These are phyloP conservation scores for Hypoxylon sp. DNA, from an alignment of 2,329 filamentous ascomycete genomes.

Conservation along the genomic window DNA sequence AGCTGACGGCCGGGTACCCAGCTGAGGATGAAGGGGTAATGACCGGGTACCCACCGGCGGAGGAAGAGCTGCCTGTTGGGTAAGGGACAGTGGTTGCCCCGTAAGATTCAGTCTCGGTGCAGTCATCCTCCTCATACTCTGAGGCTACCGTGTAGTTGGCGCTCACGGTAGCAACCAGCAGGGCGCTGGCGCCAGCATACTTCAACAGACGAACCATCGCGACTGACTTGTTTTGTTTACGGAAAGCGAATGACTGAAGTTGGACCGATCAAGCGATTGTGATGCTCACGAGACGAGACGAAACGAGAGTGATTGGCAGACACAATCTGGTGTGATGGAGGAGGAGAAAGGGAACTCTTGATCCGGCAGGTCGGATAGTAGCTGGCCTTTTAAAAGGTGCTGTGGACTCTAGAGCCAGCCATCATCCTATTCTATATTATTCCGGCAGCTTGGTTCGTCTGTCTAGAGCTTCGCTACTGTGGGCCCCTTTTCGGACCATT, in stretches of 20 bases:
- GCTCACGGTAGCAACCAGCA: slow-evolving; percentile 51
- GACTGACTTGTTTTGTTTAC: slow-evolving; percentile 34
- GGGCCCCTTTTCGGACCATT: slow-evolving; percentile 24
- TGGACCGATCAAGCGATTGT: slow-evolving; percentile 44
- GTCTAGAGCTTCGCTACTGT: slow-evolving; percentile 28
- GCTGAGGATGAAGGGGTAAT: slow-evolving; percentile 24
- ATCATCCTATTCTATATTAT: slow-evolving; percentile 27
- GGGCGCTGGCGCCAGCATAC: slow-evolving; percentile 53
- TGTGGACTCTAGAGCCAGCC: slow-evolving; percentile 23
- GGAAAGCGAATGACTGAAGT: slow-evolving; percentile 55
- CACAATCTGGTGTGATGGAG: slow-evolving; percentile 36
- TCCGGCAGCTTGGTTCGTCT: slow-evolving; percentile 39
- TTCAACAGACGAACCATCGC: slow-evolving; percentile 54
- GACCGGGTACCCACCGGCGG: slow-evolving; percentile 29
- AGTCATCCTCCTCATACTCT: slow-evolving; percentile 43
- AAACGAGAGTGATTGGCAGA: slow-evolving; percentile 33
- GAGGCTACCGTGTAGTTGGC: slow-evolving; percentile 40
- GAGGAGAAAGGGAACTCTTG: slow-evolving; percentile 8
- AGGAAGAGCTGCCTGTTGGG: slow-evolving; percentile 28
- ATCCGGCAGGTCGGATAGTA: slow-evolving; percentile 16
- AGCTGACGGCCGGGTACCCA: slow-evolving; percentile 29
- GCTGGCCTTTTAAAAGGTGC: slow-evolving; percentile 36
- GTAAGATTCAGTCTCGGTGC: slow-evolving; percentile 32
- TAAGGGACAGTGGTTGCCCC: slow-evolving; percentile 31
- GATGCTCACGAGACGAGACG: slow-evolving; percentile 29